phyloP scores from a whole-genome alignment of 805 yeast species.

The Kuraishia piskuri region DNA sequence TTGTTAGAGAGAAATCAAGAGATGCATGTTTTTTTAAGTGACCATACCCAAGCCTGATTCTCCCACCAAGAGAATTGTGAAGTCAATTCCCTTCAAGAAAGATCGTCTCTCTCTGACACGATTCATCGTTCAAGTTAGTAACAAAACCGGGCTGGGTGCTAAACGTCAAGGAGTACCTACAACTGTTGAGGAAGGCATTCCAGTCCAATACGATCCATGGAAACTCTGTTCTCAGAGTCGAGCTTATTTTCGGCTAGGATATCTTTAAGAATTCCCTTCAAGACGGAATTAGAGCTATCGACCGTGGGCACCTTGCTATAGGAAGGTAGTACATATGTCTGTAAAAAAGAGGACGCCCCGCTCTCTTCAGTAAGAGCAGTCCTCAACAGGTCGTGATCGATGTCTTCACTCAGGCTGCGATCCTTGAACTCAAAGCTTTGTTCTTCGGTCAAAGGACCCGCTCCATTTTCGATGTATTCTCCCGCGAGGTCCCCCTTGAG shows the following conservation, averaged over 20 bases:
- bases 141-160: too few species aligned
- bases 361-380: neutral
- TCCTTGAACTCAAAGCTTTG: neutral
- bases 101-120: neutral
- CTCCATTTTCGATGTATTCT: neutral
- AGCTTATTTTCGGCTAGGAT: neutral
- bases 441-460: neutral
- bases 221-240: neutral
- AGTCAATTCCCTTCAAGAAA: slow-evolving; percentile 48
- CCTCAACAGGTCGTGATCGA: neutral
- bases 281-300: neutral
- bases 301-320: neutral
- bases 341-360: neutral
- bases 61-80: slow-evolving; percentile 81
- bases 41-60: slow-evolving; percentile 70
- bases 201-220: neutral
- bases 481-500: neutral
- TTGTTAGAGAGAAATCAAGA: slow-evolving; percentile 5
- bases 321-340: neutral
- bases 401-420: neutral
- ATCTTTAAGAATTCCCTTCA: neutral
- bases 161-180: neutral
- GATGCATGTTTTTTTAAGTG: neutral
- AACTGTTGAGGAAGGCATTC: neutral
- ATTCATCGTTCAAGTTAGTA: neutral